Evolutionary conservation across 352 stramenopile species (phyloP), one percentile per base, ranked within the genome.

Genomic region (Phytophthora colocasiae): DNA sequence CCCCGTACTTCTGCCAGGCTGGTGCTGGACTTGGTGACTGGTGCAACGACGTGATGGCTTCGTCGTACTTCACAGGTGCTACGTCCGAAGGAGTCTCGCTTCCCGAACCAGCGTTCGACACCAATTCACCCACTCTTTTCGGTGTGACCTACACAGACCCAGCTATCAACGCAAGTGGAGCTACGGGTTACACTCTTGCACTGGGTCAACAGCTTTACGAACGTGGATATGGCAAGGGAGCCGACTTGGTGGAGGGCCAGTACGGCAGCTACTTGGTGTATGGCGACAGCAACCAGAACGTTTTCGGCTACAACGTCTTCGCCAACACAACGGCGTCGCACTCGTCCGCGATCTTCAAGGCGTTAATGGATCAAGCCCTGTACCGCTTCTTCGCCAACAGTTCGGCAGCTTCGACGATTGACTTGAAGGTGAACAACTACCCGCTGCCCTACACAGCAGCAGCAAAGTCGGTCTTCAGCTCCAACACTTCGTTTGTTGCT

Each of bases 281-380:
- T 31, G 72, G 75, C 22, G 78, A 81, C 40, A 71, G 61, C 19
- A 50, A 69, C 9, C 58, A 58, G 19, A 81, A 85, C 38, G 27
- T 87, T 1, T 63, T 91, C 4, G 69, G 78, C 24, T 92, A 92
- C 71, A 88, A 87, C 27, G 34, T 90, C 39, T 77, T 88, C 17
- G 58, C 85, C 8, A 92, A 92, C 74, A 88, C 80, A 3, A 82
- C 83, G n/a, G 44, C 80, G 1, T 81, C 70, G 0, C 83, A 91
- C 32, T 58, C 62, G 17, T 54, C 78, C 0, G 62, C 73, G 22
- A 88, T 90, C 29, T 91, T 89, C 70, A 89, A 91, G 59, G 74
- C 79, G 1, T 41, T 89, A 36, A 73, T 87, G 66, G 81, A 92
- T 47, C 71, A 89, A 51, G 68, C 81, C 2, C 50, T 92, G 12